These are phyloP conservation scores for Keithomyces neogunnii DNA, from an alignment of 2,329 filamentous ascomycete genomes.

Conservation along the genomic window DNA sequence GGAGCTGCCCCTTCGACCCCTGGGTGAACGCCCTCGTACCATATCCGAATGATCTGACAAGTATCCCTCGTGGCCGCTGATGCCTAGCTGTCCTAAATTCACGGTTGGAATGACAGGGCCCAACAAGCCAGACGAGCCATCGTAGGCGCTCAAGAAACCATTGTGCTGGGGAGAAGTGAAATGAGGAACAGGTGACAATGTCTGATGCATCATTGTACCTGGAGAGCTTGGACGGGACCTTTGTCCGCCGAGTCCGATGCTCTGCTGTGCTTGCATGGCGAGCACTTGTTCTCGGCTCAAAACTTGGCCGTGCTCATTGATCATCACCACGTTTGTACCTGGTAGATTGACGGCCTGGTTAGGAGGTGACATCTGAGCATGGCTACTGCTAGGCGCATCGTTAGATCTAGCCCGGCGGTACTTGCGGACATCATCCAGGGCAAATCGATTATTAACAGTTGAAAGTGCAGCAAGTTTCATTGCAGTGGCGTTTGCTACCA, in stretches of 20 bases:
- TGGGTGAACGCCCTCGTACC: conserved; percentile 79
- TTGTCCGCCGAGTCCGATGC: conserved; percentile 53
- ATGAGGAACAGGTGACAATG: conserved; percentile 53
- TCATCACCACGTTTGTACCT: conserved; percentile 79
- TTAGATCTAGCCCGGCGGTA: conserved; percentile 87
- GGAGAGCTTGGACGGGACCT: conserved; percentile 87
- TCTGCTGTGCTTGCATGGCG: conserved; percentile 63
- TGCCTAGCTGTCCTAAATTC: conserved; percentile 62
- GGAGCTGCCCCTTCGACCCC: conserved; percentile 85
- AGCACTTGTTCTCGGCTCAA: conserved; percentile 79
- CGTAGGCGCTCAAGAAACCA: conserved; percentile 85
- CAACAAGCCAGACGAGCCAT: conserved; percentile 60
- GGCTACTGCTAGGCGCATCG: conserved; percentile 59
- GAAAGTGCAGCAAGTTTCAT: conserved; percentile 98
- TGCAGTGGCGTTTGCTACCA: conserved; percentile 96
- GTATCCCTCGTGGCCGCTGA: conserved; percentile 71
- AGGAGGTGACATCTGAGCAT: conserved; percentile 58
- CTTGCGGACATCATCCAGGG: conserved; percentile 92
- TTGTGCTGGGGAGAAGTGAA: conserved; percentile 91
- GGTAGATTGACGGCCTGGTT: conserved; percentile 55
- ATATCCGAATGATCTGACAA: conserved; percentile 92
- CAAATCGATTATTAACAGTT: conserved; percentile 96
- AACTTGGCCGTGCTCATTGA: conserved; percentile 86
- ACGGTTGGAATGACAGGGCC: conserved; percentile 64
- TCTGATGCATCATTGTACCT: conserved; percentile 69